phyloP scores from a whole-genome alignment of 495 filamentous ascomycete genomes.

The Hypomontagnella submonticulosa region DNA sequence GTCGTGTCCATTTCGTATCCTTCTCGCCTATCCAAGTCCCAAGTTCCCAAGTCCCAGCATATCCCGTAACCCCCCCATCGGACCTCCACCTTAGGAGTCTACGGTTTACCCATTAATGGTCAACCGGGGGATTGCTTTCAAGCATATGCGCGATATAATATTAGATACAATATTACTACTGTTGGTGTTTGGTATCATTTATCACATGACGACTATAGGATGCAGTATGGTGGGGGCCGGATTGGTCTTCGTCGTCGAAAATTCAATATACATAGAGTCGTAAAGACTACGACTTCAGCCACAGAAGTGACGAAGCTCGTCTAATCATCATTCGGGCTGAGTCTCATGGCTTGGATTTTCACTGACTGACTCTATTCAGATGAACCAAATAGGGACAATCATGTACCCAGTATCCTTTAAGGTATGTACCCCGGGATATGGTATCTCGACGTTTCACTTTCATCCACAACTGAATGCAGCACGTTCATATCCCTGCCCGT shows the following conservation, averaged over 20 bases:
- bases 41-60: not conserved
- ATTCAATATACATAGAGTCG: constrained; percentile 3
- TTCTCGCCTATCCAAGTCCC: constrained; percentile 3
- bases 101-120: not conserved
- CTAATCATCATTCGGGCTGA: not conserved
- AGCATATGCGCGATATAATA: not conserved
- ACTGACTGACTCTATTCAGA: constrained; percentile 4
- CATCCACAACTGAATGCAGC: constrained; percentile 34
- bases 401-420: constrained; percentile 9
- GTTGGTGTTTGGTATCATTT: not conserved
- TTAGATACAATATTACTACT: not conserved
- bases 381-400: constrained; percentile 3
- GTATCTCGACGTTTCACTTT: constrained; percentile 43
- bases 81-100: constrained; percentile 2
- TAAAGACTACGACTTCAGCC: not conserved
- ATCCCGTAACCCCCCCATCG: not conserved
- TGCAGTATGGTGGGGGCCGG: constrained; percentile 6
- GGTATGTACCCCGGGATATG: constrained; percentile 25
- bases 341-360: not conserved
- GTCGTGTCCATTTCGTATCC: constrained; percentile 18
- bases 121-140: not conserved
- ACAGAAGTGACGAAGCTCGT: not conserved
- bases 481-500: constrained; percentile 37
- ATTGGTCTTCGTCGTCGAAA: constrained; percentile 2
- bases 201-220: constrained; percentile 24